Base-by-base conservation (phyloP, 176 grass and related monocot genomes). In the Pharus latifolius region DNA sequence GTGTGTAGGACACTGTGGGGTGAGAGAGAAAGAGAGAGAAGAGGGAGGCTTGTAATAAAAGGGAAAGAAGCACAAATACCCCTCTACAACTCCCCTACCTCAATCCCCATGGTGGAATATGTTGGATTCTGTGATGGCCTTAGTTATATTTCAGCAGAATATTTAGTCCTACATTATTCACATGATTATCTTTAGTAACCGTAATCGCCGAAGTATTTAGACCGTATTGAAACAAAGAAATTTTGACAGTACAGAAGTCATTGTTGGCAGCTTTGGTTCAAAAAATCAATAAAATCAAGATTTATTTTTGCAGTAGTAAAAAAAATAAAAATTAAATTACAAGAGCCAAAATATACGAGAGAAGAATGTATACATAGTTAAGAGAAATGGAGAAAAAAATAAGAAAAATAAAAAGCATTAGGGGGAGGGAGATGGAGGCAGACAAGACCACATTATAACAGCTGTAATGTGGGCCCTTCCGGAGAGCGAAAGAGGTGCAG, bases 381-480 rank as follows among this genome's bases (percentile, higher is more conserved):
- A 63, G 26, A 24, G 38, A 69, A 61, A 66, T 29, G 30, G 5
- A 38, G 35, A 22, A 53, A 69, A 47, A 37, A 60, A 58, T 15
- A 42, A 50, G 10, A 78, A 30, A 59, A 75, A 25, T 78, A 49
- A 81, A 84, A 74, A 70, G 61, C 11, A 40, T 53, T 32, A 73
- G 64, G 72, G 68, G 53, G 66, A 32, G 64, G 76, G 76, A 48
- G 58, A 33, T 27, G 70, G 37, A 41, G 81, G 87, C 74, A 83
- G 84, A 99, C 90, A 99, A 88, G 69, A 76, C 81, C 90, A 87
- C 90, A 95, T 83, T 95, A 74, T 75, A 81, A 99, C 96, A 99
- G 96, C 82, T 88, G 87, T 95, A 63, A 50, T 8, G 76, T 86
- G 90, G 90, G 79, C 67, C 87, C 87, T 22, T 23, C 52, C 2